phyloP scores from a whole-genome alignment of 208 protist genomes.

The Jaenimonas drosophilae region DNA sequence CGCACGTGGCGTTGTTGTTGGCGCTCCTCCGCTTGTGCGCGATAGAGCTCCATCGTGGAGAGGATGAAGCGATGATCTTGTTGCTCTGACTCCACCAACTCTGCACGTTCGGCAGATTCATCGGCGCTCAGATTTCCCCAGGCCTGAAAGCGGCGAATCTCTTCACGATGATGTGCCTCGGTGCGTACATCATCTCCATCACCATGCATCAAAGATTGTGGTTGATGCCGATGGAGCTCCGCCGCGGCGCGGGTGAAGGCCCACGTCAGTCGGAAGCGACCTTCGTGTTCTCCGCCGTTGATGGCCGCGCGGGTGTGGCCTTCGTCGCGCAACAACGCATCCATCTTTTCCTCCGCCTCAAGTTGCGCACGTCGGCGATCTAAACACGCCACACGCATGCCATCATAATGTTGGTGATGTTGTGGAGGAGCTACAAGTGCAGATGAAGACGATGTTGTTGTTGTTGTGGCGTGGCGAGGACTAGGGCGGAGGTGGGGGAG shows the following conservation, averaged over 20 bases:
- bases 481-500: not conserved
- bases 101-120: conserved; percentile 4
- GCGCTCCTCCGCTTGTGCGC: conserved; percentile 2
- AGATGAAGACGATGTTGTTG: not conserved
- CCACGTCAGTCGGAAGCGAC: conserved; percentile 12
- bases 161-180: conserved; percentile 5
- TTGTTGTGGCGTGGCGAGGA: too few relatives aligned
- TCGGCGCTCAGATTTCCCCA: conserved; percentile 10
- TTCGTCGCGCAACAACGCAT: conserved; percentile 5
- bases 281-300: conserved; percentile 13
- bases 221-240: too few relatives aligned
- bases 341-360: not conserved
- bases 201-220: too few relatives aligned
- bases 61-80: conserved; percentile 4
- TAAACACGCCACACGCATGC: too few relatives aligned
- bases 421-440: too few relatives aligned
- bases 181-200: conserved; percentile 1
- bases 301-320: conserved; percentile 1
- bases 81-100: conserved; percentile 5
- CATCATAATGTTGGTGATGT: too few relatives aligned
- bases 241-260: conserved; percentile 4
- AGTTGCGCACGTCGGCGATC: not conserved
- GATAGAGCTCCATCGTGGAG: conserved; percentile 1
- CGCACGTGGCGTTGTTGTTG: not conserved
- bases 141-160: conserved; percentile 6